Conservation (phyloP, 371 early-diverging fungal species). For the Zopfochytrium polystomum region DNA sequence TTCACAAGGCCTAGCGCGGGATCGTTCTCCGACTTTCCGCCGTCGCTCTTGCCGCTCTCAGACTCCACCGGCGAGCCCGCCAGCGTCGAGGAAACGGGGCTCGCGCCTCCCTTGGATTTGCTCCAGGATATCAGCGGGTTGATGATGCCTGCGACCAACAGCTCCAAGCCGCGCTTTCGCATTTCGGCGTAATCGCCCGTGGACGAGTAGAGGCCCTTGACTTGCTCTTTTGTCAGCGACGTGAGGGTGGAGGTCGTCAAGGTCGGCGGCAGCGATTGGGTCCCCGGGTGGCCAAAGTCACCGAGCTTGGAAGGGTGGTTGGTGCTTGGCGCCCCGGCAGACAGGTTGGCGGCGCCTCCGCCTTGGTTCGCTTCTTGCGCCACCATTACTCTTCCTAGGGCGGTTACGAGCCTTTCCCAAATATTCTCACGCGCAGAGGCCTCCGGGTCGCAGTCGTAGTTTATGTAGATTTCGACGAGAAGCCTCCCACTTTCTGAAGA, state of each 20-base stretch:
- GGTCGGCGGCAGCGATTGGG: slow-evolving; percentile 29
- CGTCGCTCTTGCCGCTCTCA: slow-evolving; percentile 10
- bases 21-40: slow-evolving; percentile 20
- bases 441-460: slow-evolving; percentile 90
- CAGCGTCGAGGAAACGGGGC: background rate
- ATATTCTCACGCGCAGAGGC: slow-evolving; percentile 65
- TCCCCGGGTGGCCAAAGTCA: background rate
- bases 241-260: slow-evolving; percentile 46
- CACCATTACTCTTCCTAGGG: slow-evolving; percentile 60
- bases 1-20: slow-evolving; percentile 19
- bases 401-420: slow-evolving; percentile 72
- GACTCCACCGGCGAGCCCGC: no score
- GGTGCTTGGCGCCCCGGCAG: background rate
- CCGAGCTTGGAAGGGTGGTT: background rate
- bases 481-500: slow-evolving; percentile 55
- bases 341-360: slow-evolving; percentile 18
- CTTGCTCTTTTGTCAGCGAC: slow-evolving; percentile 48
- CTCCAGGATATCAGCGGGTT: slow-evolving; percentile 63
- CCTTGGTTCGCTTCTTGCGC: slow-evolving; percentile 34
- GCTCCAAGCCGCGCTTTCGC: slow-evolving; percentile 44
- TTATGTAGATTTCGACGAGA: slow-evolving; percentile 91
- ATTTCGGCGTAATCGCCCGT: slow-evolving; percentile 50
- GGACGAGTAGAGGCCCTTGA: slow-evolving; percentile 44
- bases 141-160: slow-evolving; percentile 52
- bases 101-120: slow-evolving; percentile 25